A percentile compares a stretch with the other conserved stretches of the same genome.
phyloP scores from a whole-genome alignment of 345 rosid genomes.

The Ailanthus altissimus region DNA sequence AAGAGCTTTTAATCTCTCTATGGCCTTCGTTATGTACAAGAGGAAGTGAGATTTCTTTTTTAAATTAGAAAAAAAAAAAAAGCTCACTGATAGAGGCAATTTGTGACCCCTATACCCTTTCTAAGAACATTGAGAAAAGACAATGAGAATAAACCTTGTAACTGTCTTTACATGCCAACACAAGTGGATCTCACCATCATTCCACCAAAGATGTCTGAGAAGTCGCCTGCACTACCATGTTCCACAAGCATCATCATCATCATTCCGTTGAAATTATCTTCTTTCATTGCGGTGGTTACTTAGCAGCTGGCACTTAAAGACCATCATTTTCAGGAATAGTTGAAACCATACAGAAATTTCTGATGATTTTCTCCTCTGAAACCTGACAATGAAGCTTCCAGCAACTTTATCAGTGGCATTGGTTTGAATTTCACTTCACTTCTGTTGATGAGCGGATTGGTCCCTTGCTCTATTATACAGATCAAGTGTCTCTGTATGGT shows the following conservation, averaged over 20 bases:
- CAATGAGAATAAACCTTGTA: conserved; percentile 1
- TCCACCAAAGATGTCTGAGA: not conserved
- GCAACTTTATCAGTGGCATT: conserved; percentile 4
- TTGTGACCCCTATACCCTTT: conserved; percentile 15
- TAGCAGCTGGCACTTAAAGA: not conserved
- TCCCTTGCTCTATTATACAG: conserved; percentile 65
- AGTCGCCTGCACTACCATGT: conserved; percentile 1
- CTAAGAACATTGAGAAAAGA: conserved; percentile 11
- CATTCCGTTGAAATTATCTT: not conserved
- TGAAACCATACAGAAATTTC: conserved; percentile 17
- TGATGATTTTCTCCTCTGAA: conserved; percentile 17
- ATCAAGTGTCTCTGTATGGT: conserved; percentile 70
- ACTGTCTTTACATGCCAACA: not conserved
- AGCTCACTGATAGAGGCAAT: not conserved
- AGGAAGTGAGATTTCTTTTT: conserved; percentile 1
- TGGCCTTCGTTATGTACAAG: conserved; percentile 19
- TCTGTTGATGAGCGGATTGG: conserved; percentile 40
- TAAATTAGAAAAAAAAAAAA: not conserved
- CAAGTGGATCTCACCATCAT: conserved; percentile 6
- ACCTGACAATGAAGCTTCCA: not conserved
- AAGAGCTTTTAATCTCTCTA: not conserved
- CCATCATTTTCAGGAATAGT: not conserved
- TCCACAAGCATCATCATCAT: conserved; percentile 17
- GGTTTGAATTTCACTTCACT: conserved; percentile 32
- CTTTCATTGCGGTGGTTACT: not conserved